Evolutionary conservation across 768 basidiomycete genomes (phyloP), one percentile per base, ranked within the genome.

Genomic region (Rubroboletus satanas): DNA sequence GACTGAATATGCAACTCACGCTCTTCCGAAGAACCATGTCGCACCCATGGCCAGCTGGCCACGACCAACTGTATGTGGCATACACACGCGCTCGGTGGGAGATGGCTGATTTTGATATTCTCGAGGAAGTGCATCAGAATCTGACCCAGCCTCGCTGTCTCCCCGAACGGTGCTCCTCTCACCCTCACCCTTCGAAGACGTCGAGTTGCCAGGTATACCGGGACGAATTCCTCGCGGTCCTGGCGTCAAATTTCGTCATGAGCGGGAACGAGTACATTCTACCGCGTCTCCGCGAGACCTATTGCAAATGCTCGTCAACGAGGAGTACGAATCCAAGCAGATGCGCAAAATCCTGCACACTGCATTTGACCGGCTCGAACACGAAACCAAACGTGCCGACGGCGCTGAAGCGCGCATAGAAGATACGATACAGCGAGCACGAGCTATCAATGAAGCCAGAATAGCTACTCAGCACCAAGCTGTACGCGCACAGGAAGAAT

Each of bases 401-500:
- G 62, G 65, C 1, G 71, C 74, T 0, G 76, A 76, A 39, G 49
- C 49, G 21, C 70, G 72, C 36, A 62, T 74, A 2, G 61, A 68
- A 11, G 73, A 69, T 5, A 62, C 68, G 21, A 42, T 73, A 17
- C 63, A 64, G 41, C 63, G 66, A 7, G 64, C 64, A 6, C 66
- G 64, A 4, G 59, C 65, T 31, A 62, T 75, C 52, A 70, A 71
- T 23, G 70, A 74, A 2, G 70, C 71, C 1, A 61, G 70, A 9
- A 23, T 66, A 1, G 8, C 55, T 58, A 74, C 60, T 49, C 68
- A 64, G 60, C 63, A 72, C 42, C 68, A 69, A 17, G 66, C 68
- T 2, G 43, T 58, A 11, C 65, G 64, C 31, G 66, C 72, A 11
- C 73, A 73, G 46, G 76, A 82, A 32, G 84, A 87, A 57, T 62